Evolutionary conservation across 176 grass and related monocot species (phyloP).

Genomic region (Urochloa ruziziensis): DNA sequence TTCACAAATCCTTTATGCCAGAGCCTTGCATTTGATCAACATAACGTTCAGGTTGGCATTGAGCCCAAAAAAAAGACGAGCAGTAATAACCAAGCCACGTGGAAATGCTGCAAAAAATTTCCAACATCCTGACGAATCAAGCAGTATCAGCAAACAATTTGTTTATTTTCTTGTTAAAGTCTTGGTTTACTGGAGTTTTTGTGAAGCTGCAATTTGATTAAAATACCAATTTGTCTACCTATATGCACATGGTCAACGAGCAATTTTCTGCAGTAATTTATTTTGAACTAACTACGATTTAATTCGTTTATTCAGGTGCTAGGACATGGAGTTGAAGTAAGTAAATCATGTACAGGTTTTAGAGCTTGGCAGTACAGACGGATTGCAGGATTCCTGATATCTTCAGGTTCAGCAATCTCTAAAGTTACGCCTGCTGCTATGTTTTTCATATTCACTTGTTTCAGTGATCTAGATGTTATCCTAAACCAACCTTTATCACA

Average conservation of each 20-base stretch:
- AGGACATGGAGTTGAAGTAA: slow-evolving; percentile 13
- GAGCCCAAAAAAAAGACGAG: too few relatives aligned
- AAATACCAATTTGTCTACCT: not conserved
- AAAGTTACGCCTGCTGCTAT: not conserved
- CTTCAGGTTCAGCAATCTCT: not conserved
- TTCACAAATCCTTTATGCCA: too few relatives aligned
- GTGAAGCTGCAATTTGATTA: not conserved
- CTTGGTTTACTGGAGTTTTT: slow-evolving; percentile 8
- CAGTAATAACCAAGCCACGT: too few relatives aligned
- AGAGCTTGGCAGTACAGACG: not conserved
- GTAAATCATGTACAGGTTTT: slow-evolving; percentile 13
- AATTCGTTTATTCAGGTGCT: slow-evolving; percentile 20
- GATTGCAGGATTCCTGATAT: not conserved
- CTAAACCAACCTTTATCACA: not conserved
- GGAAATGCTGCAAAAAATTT: too few relatives aligned
- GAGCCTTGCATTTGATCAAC: too few relatives aligned
- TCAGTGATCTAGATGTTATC: not conserved
- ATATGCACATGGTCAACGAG: not conserved
- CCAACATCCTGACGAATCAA: too few relatives aligned
- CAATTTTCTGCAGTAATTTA: not conserved
- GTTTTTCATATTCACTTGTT: not conserved
- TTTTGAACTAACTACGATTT: slow-evolving; percentile 4
- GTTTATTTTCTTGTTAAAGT: not conserved
- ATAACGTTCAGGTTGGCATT: too few relatives aligned
- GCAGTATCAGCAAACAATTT: not conserved